Percentiles rank a stretch among this genome's conserved stretches.
These are phyloP conservation scores for Solanum tarapatanum DNA, from an alignment of 257 asterid genomes.

Conservation along the genomic window DNA sequence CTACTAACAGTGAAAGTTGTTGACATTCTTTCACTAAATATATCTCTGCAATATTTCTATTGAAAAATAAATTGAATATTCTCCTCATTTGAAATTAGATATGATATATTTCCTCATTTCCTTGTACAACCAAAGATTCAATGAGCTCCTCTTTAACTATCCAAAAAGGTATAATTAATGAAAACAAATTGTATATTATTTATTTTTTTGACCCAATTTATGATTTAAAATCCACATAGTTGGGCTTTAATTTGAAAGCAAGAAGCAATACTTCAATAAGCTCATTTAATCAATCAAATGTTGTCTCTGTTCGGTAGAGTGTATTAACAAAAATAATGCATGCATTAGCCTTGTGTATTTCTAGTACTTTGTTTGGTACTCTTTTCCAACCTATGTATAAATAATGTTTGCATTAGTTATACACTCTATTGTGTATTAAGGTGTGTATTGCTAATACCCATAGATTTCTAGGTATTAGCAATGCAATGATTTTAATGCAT, in stretches of 20 bases:
- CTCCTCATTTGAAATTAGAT: not conserved
- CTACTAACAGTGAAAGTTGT: not conserved
- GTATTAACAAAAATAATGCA: too few relatives aligned
- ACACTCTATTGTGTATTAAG: too few relatives aligned
- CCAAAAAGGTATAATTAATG: not conserved
- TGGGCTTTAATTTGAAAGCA: not conserved
- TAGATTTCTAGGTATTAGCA: too few relatives aligned
- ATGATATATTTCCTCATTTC: not conserved
- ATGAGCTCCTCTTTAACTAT: not conserved
- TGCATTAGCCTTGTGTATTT: too few relatives aligned
- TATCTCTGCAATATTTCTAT: not conserved
- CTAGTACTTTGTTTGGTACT: too few relatives aligned
- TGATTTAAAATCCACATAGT: not conserved
- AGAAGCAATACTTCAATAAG: not conserved
- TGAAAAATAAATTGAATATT: not conserved
- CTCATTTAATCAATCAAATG: not conserved
- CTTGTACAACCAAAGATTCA: not conserved
- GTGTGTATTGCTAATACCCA: too few relatives aligned
- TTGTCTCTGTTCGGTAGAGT: too few relatives aligned
- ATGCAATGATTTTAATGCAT: too few relatives aligned
- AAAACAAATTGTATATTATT: not conserved
- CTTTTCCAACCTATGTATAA: too few relatives aligned
- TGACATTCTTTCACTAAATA: not conserved
- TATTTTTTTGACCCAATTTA: not conserved
- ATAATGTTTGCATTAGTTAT: too few relatives aligned